These are phyloP conservation scores for Leucogyrophana mollusca DNA, from an alignment of 768 basidiomycete species.

Conservation along the genomic window DNA sequence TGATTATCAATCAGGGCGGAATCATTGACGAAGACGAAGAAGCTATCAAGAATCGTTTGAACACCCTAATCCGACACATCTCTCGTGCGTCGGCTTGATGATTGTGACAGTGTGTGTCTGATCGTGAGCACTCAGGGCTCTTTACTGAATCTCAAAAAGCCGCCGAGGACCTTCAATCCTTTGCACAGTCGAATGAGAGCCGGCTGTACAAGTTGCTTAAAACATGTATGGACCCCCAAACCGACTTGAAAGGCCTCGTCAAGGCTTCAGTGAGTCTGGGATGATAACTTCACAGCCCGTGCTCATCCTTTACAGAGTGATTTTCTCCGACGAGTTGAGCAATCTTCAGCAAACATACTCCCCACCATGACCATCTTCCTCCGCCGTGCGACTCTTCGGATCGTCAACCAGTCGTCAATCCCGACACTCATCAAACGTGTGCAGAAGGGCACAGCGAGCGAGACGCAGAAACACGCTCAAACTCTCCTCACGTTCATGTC, in stretches of 20 bases:
- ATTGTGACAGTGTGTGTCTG: background rate
- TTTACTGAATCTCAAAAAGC: constrained; percentile 75
- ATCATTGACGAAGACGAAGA: constrained; percentile 86
- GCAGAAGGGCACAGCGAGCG: constrained; percentile 43
- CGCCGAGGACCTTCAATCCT: constrained; percentile 72
- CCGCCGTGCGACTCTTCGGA: constrained; percentile 64
- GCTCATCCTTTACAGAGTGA: constrained; percentile 54
- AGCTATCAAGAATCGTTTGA: constrained; percentile 52
- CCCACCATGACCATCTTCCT: constrained; percentile 72
- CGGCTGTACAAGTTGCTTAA: constrained; percentile 83
- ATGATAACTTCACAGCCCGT: background rate
- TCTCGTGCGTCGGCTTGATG: constrained; percentile 47
- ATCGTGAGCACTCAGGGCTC: constrained; percentile 31
- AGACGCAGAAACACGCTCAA: constrained; percentile 43
- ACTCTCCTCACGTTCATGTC: constrained; percentile 59
- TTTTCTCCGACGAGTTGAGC: constrained; percentile 73
- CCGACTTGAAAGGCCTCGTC: constrained; percentile 75
- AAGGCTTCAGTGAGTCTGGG: constrained; percentile 61
- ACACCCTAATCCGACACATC: constrained; percentile 52
- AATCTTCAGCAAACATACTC: constrained; percentile 56
- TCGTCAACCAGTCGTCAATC: constrained; percentile 84
- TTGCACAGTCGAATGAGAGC: constrained; percentile 85
- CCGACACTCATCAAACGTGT: constrained; percentile 75
- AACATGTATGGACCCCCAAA: constrained; percentile 79
- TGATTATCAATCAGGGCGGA: constrained; percentile 64